Evolutionary conservation across 2,329 filamentous ascomycete species (phyloP).

Genomic region (Fusarium xyrophilum): DNA sequence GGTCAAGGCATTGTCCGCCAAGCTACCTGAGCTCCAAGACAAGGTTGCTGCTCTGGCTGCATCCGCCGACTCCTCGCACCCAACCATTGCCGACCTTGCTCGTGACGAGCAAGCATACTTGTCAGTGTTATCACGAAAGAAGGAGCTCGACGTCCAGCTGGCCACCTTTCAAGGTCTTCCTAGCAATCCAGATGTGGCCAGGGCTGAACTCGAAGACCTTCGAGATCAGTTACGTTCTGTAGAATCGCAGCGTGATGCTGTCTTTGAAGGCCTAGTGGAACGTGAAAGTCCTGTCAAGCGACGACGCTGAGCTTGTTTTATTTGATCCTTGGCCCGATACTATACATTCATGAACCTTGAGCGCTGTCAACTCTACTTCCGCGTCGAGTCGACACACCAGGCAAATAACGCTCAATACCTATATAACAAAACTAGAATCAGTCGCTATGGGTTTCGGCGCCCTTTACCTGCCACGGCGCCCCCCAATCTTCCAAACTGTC

Average conservation of each 20-base stretch:
- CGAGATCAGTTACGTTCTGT: slow-evolving; percentile 68
- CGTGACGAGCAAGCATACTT: slow-evolving; percentile 65
- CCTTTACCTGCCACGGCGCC: slow-evolving; percentile 72
- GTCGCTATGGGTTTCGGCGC: slow-evolving; percentile 54
- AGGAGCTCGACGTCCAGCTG: slow-evolving; percentile 67
- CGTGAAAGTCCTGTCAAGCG: slow-evolving; percentile 61
- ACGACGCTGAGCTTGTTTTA: slow-evolving; percentile 39
- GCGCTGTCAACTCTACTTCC: not conserved
- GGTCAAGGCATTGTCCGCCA: slow-evolving; percentile 70
- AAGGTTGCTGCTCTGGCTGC: slow-evolving; percentile 54
- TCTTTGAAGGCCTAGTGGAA: slow-evolving; percentile 77
- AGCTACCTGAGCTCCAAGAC: slow-evolving; percentile 68
- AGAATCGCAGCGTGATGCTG: slow-evolving; percentile 69
- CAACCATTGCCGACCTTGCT: slow-evolving; percentile 64
- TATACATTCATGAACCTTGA: slow-evolving; percentile 29
- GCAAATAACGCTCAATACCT: slow-evolving; percentile 15
- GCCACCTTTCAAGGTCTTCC: slow-evolving; percentile 75
- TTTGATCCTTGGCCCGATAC: slow-evolving; percentile 21
- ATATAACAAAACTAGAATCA: slow-evolving; percentile 8
- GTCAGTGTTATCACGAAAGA: slow-evolving; percentile 63
- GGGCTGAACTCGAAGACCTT: slow-evolving; percentile 72
- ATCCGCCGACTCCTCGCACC: slow-evolving; percentile 46
- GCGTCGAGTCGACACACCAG: slow-evolving; percentile 1
- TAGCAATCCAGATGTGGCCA: slow-evolving; percentile 71
- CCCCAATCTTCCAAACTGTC: slow-evolving; percentile 72